phyloP scores from a whole-genome alignment of 805 yeast genomes.

The Wickerhamiella sergipiensis region DNA sequence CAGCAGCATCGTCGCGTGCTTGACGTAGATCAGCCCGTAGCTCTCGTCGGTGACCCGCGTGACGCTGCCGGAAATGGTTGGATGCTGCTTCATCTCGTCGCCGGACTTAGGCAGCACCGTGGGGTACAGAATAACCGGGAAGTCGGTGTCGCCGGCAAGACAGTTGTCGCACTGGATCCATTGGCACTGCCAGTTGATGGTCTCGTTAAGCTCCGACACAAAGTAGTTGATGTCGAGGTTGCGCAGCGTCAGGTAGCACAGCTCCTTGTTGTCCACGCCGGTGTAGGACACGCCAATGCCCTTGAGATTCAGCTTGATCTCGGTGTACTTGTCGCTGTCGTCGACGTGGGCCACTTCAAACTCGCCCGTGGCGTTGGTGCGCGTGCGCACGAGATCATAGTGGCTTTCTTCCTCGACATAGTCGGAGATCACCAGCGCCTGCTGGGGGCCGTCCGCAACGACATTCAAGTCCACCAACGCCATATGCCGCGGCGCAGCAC shows the following conservation, averaged over 20 bases:
- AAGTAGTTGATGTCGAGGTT: conserved; percentile 73
- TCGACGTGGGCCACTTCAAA: conserved; percentile 6
- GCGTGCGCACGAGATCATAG: conserved; percentile 37
- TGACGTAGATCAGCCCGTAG: conserved; percentile 81
- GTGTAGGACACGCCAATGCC: conserved; percentile 84
- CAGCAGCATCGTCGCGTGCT: conserved; percentile 75
- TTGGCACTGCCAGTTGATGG: conserved; percentile 63
- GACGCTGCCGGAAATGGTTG: conserved; percentile 75
- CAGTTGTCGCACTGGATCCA: conserved; percentile 96
- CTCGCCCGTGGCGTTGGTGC: neutral
- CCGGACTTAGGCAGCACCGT: conserved; percentile 75
- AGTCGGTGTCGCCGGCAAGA: conserved; percentile 62
- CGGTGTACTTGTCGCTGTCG: conserved; percentile 18
- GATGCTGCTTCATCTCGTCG: conserved; percentile 75
- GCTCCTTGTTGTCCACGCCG: conserved; percentile 55
- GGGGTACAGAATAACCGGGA: conserved; percentile 82
- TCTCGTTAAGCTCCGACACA: conserved; percentile 75
- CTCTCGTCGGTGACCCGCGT: conserved; percentile 76
- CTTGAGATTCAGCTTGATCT: conserved; percentile 45
- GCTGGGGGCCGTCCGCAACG: conserved; percentile 92
- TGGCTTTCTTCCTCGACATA: conserved; percentile 68
- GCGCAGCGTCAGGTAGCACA: conserved; percentile 67
- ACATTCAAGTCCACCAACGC: conserved; percentile 72
- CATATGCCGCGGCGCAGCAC: neutral
- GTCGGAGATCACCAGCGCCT: conserved; percentile 69